A percentile compares a stretch with the other conserved stretches of the same genome.
Evolutionary conservation across 805 yeast genomes (phyloP).

Genomic region (Diddensiella transvaalensis): DNA sequence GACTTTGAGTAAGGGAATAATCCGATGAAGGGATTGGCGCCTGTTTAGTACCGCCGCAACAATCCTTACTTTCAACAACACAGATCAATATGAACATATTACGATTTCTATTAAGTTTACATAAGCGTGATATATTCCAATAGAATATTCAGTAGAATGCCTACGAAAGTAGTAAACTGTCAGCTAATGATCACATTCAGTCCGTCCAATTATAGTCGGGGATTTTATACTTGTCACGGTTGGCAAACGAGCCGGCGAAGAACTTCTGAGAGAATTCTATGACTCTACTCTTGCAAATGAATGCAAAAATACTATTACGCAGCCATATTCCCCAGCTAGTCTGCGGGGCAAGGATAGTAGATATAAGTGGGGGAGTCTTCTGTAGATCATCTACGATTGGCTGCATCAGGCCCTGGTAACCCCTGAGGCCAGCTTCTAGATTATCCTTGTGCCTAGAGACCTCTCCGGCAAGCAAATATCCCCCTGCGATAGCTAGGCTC

Average conservation of each 20-base stretch:
- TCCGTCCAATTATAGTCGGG: background rate
- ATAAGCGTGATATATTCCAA: too few species aligned
- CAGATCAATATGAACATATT: too few species aligned
- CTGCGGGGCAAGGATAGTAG: constrained; percentile 1
- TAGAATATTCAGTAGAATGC: too few species aligned
- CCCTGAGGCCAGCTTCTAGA: background rate
- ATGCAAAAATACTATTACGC: background rate
- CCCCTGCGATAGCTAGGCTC: background rate
- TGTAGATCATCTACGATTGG: constrained; percentile 3
- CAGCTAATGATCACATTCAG: too few species aligned
- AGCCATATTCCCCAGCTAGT: constrained; percentile 6
- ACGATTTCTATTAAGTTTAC: too few species aligned
- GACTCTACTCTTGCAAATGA: background rate
- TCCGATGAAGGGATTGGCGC: too few species aligned
- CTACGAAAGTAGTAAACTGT: too few species aligned
- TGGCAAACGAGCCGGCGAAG: constrained; percentile 2
- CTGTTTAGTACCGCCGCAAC: too few species aligned
- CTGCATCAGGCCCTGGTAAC: background rate
- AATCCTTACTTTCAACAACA: too few species aligned
- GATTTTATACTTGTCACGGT: background rate
- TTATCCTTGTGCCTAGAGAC: background rate
- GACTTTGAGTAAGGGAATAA: too few species aligned
- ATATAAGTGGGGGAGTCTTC: constrained; percentile 4
- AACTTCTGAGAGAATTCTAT: constrained; percentile 1
- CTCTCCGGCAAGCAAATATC: constrained; percentile 1